Base-by-base conservation (phyloP, 176 grass and related monocot species). In the Cenchrus purpureus region DNA sequence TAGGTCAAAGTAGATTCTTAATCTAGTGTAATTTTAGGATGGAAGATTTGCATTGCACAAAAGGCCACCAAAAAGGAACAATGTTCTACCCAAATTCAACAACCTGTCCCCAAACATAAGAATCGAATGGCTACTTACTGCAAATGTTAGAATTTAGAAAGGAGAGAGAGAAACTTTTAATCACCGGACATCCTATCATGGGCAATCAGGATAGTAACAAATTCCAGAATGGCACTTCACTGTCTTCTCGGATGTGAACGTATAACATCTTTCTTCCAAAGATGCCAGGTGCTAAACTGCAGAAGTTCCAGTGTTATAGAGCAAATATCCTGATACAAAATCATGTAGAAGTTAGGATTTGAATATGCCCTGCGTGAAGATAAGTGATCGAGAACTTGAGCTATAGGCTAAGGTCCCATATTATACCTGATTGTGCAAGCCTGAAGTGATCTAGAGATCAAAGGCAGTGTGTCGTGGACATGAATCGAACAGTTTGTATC, bases 1-100 rank as follows among this genome's bases (percentile, higher is more conserved):
- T 29, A 58, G 29, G 6, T 74, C 37, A 73, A 79, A 79, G 40
- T 58, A 12, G 48, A 79, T 17, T 74, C 14, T 82, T 61, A 61
- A 61, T 82, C 10, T 43, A 52, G 3, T 52, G 43, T 50, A 51
- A 49, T 68, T 84, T 84, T 19, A 52, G 87, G 74, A 68, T 89
- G 40, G 31, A 5, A 52, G 4, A 15, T 40, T 13, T 73, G 53
- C 40, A 84, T 80, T 79, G 68, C 60, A 58, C 43, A 56, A 42
- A 67, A 68, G 53, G 77, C 43, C 60, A 76, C 52, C 0, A 37
- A 10, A 59, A 79, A 79, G 48, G 42, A 89, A 84, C 9, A 79
- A 2, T 37, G 20, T 34, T 59, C 13, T 68, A 51, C 42, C 20
- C 20, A 68, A 43, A 49, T 65, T 32, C 17, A 14, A 72, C 16